Base-by-base conservation (phyloP, 345 rosid species). In the Cardamine resedifolia region DNA sequence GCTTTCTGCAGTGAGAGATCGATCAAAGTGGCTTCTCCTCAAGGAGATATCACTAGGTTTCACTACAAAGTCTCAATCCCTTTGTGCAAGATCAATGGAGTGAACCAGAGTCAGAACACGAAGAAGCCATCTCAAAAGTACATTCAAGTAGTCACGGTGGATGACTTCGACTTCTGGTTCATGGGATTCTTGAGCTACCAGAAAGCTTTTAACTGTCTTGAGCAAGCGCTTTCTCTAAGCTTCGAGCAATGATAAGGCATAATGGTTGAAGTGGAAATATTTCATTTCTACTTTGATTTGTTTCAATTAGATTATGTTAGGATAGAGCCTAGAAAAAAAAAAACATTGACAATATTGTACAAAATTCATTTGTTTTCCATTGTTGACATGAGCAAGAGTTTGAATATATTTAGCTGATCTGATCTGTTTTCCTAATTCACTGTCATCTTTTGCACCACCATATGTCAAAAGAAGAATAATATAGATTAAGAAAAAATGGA, bases 131-230 rank as follows among this genome's bases (percentile, higher is more conserved):
- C 92, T 7, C 81, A 88, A 36, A 88, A 93, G 83, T 88, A 84
- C 76, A 69, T 87, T 27, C 86, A 93, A 75, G 64, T 90, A 20
- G 82, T 80, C 7, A 94, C 96, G 0, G 83, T 79, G 1, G 96
- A 94, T 66, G 66, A 47, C 68, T 90, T 85, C 53, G 96, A 94
- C 55, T 94, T 94, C 86, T 90, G 97, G 97, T 89, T 90, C 55
- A 86, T 90, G 91, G 97, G 98, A 0, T 90, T 94, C 82, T 53
- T 82, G 30, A 91, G 87, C 66, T 78, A 84, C 64, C 85, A 86
- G 74, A 92, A 85, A 77, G 86, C 96, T 64, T 78, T 84, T 72
- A 83, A 81, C 56, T 64, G 62, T 65, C 85, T 92, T 58, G 85
- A 83, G 45, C 87, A 80, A 43, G 83, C 88, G 31, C 71, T 66